phyloP scores from a whole-genome alignment of 2,329 filamentous ascomycete species.

The Didymella lethalis region DNA sequence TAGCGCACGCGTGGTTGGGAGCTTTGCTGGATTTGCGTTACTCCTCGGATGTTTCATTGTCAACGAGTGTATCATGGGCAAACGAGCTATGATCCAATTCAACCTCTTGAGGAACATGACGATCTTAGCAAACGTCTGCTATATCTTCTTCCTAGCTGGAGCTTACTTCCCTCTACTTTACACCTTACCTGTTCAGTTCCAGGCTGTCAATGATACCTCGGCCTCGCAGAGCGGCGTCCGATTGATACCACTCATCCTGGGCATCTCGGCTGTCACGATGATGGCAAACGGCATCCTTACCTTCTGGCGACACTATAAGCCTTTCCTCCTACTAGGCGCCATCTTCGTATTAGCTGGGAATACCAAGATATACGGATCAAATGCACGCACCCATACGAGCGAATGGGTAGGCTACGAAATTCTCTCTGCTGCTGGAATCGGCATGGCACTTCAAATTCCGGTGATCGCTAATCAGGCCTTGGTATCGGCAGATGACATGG shows the following conservation, averaged over 20 bases:
- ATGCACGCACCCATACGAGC: slow-evolving; percentile 45
- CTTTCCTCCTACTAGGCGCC: slow-evolving; percentile 51
- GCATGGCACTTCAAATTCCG: slow-evolving; percentile 53
- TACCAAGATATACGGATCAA: slow-evolving; percentile 46
- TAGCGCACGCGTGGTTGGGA: slow-evolving; percentile 54
- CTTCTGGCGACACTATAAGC: slow-evolving; percentile 52
- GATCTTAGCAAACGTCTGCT: slow-evolving; percentile 29
- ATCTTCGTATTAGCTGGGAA: slow-evolving; percentile 32
- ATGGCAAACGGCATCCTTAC: slow-evolving; percentile 37
- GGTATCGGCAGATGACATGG: slow-evolving; percentile 49
- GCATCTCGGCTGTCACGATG: slow-evolving; percentile 40
- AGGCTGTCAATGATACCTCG: slow-evolving; percentile 36
- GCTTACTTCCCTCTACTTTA: slow-evolving; percentile 42
- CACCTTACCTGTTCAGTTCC: slow-evolving; percentile 41
- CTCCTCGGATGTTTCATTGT: slow-evolving; percentile 54
- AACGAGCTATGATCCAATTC: slow-evolving; percentile 39
- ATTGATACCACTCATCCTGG: slow-evolving; percentile 40
- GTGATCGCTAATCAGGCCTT: slow-evolving; percentile 53
- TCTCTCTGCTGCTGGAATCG: slow-evolving; percentile 55
- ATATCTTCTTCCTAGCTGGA: slow-evolving; percentile 38
- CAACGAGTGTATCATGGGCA: slow-evolving; percentile 39
- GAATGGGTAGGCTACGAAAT: slow-evolving; percentile 61
- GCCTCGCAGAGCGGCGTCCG: slow-evolving; percentile 40
- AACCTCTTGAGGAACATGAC: slow-evolving; percentile 31
- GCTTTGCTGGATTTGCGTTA: slow-evolving; percentile 59